These are phyloP conservation scores for Pyricularia grisea DNA, from an alignment of 2,329 filamentous ascomycete species.

Conservation along the genomic window DNA sequence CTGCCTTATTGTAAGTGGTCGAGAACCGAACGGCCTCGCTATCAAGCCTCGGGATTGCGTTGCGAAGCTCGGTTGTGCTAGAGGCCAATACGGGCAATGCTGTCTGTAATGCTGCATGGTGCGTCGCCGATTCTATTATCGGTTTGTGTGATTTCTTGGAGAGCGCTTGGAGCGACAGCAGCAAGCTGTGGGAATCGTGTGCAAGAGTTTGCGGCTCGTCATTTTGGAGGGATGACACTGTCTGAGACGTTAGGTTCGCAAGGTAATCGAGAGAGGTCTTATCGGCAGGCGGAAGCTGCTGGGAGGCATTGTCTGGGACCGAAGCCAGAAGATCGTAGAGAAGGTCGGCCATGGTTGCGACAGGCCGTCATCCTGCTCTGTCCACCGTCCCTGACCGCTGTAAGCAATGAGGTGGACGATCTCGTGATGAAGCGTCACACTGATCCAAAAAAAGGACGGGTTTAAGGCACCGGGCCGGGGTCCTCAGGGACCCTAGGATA, in stretches of 20 bases:
- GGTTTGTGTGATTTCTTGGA: conserved; percentile 83
- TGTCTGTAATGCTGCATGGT: conserved; percentile 63
- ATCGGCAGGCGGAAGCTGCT: conserved; percentile 27
- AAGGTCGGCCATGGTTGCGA: conserved; percentile 52
- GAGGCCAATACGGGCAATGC: conserved; percentile 62
- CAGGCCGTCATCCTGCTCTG: conserved; percentile 2
- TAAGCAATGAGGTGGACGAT: background rate
- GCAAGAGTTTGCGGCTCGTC: conserved; percentile 73
- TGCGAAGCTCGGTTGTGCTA: conserved; percentile 56
- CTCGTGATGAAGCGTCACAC: background rate
- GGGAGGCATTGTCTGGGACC: conserved; percentile 16
- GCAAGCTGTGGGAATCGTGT: conserved; percentile 69
- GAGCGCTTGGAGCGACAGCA: conserved; percentile 76
- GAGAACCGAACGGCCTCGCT: conserved; percentile 72
- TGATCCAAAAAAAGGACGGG: background rate
- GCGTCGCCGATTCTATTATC: conserved; percentile 71
- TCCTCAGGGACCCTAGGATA: background rate
- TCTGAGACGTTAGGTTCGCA: conserved; percentile 64
- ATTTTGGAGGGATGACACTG: conserved; percentile 60
- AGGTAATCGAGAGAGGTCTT: conserved; percentile 61
- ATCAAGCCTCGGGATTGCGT: conserved; percentile 71
- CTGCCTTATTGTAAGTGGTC: conserved; percentile 67
- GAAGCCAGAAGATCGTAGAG: conserved; percentile 61
- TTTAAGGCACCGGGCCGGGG: background rate
- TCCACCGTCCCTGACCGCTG: background rate